Evolutionary conservation across 257 asterid genomes (phyloP).

Genomic region (Nicotiana sylvestris): DNA sequence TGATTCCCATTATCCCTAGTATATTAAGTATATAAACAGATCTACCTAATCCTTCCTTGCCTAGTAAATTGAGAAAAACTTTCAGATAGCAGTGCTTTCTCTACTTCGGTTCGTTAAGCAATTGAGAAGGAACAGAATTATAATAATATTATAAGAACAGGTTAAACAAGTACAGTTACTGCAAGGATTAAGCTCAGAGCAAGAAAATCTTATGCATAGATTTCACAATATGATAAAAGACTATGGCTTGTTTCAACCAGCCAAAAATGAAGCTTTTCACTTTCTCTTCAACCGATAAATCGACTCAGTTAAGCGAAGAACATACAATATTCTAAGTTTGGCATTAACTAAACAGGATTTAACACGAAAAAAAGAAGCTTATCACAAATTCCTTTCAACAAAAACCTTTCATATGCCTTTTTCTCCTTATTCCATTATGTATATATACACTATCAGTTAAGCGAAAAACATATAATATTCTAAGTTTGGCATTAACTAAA

Average conservation of each 20-base stretch:
- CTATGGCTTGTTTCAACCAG: background rate
- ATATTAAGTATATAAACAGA: background rate
- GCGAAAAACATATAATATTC: background rate
- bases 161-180: background rate
- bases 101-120: background rate
- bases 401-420: background rate
- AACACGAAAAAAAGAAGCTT: background rate
- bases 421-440: background rate
- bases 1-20: background rate
- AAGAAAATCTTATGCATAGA: background rate
- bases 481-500: background rate
- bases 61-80: background rate
- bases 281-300: background rate
- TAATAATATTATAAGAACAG: background rate
- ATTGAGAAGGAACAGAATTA: background rate
- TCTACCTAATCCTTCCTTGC: background rate
- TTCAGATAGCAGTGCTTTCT: background rate
- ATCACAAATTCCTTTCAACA: background rate
- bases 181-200: background rate
- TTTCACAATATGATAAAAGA: background rate
- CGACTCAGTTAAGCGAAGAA: background rate
- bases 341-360: background rate
- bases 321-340: background rate
- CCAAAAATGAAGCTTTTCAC: background rate
- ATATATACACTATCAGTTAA: no score